A percentile compares a stretch with the other conserved stretches of the same genome.
These are phyloP conservation scores for Colletotrichum noveboracense DNA, from an alignment of 2,329 filamentous ascomycete species.

Conservation along the genomic window DNA sequence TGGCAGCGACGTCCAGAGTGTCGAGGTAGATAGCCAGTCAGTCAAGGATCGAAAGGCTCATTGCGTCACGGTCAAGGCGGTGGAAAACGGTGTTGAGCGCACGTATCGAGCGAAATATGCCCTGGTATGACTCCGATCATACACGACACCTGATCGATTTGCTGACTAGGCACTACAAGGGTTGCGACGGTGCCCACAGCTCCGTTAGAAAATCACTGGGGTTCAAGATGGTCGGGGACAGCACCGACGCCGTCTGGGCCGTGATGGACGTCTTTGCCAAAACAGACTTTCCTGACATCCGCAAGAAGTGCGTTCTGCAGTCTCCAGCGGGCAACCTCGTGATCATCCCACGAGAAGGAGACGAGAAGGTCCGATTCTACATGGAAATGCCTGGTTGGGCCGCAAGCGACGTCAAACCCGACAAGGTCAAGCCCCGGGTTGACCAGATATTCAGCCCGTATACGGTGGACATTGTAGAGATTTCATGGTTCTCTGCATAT, in stretches of 20 bases:
- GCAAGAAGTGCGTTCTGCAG: conserved; percentile 60
- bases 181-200: conserved; percentile 57
- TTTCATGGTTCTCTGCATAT: conserved; percentile 78
- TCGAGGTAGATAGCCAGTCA: conserved; percentile 50
- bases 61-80: conserved; percentile 40
- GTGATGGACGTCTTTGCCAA: conserved; percentile 61
- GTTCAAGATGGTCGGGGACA: conserved; percentile 65
- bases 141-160: fast-evolving
- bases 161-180: background rate
- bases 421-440: conserved; percentile 60
- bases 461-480: conserved; percentile 64
- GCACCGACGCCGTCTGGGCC: conserved; percentile 60
- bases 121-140: background rate
- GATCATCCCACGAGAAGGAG: conserved; percentile 71
- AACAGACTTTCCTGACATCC: conserved; percentile 67
- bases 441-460: conserved; percentile 56
- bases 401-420: conserved; percentile 49
- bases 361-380: conserved; percentile 68
- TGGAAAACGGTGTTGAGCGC: conserved; percentile 41
- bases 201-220: conserved; percentile 54
- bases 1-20: conserved; percentile 52
- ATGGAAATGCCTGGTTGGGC: conserved; percentile 65
- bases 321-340: conserved; percentile 59
- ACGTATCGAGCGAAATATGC: conserved; percentile 8
- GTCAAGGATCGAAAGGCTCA: conserved; percentile 41